Evolutionary conservation across 2,329 filamentous ascomycete species (phyloP), one percentile per base, ranked within the genome.

Genomic region (Botrytis byssoidea): DNA sequence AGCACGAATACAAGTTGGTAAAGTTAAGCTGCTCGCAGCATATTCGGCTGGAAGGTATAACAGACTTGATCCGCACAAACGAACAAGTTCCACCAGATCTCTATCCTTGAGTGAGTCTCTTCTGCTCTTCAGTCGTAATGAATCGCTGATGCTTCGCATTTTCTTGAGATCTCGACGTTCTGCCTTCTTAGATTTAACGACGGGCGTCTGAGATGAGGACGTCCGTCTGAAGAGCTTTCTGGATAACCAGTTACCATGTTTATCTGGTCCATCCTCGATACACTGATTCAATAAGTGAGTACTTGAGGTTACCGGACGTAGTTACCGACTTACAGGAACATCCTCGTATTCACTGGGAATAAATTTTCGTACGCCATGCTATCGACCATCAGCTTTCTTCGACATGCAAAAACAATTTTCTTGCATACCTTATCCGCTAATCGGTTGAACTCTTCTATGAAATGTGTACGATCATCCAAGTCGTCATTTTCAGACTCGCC

Each of bases 1-100:
- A 16, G 90, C 90, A 63, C 90, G 88, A 67, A 92, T 85, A 76
- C 90, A 91, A 6, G 90, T 91, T 14, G 90, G 90, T 44, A 92
- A 82, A 29, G 87, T 82, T 40, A 92, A 81, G 37, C 86, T 85
- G 29, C 86, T 84, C 1, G 88, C 85, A 5, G 89, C 84, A 77
- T 90, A 88, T 71, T 90, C 88, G 4, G 83, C 76, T 0, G 90
- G 89, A 14, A 92, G 82, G 77, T 89, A 88, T 66, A 92, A 82
- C 44, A 88, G 82, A 79, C 88, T 90, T 79, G 88, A 88, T 55
- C 90, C 90, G 76, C 89, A 90, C 44, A 92, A 81, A 18, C 89
- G 85, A 29, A 91, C 86, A 77, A 92, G 85, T n/a, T 86, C 85
- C 72, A 87, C 84, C 0, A 92, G 81, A 70, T 86, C 85, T 75